Evolutionary conservation across 768 basidiomycete genomes (phyloP).

Genomic region (Mycena chlorophos): DNA sequence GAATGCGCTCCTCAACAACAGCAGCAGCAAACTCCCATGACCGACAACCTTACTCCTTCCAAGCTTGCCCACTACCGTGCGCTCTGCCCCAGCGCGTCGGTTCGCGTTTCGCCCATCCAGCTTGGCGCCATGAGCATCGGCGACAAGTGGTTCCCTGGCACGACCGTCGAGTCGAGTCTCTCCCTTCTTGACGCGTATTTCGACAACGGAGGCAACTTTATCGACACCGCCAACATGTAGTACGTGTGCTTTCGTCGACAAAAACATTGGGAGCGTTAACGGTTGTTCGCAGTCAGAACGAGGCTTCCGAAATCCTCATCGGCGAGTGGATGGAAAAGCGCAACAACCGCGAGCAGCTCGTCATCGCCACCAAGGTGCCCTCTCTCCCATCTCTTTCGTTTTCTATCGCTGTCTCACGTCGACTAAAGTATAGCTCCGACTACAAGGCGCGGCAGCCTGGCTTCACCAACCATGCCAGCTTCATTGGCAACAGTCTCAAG

Average conservation of each 20-base stretch:
- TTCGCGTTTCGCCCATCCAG: slow-evolving; percentile 46
- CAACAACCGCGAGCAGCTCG: slow-evolving; percentile 47
- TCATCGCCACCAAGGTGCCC: slow-evolving; percentile 49
- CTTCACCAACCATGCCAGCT: slow-evolving; percentile 36
- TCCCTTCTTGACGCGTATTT: slow-evolving; percentile 46
- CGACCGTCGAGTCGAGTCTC: slow-evolving; percentile 41
- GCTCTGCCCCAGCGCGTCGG: slow-evolving; percentile 38
- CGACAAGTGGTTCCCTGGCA: slow-evolving; percentile 43
- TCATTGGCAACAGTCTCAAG: slow-evolving; percentile 50
- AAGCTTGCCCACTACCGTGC: slow-evolving; percentile 23
- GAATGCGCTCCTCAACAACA: neutral
- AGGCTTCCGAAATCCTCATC: slow-evolving; percentile 52
- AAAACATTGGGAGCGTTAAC: neutral
- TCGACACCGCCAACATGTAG: slow-evolving; percentile 32
- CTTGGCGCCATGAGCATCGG: slow-evolving; percentile 50
- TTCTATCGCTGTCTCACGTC: neutral
- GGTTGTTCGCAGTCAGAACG: slow-evolving; percentile 44
- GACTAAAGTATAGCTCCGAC: neutral
- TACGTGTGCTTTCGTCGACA: neutral
- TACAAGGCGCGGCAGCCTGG: slow-evolving; percentile 28
- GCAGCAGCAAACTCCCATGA: too few relatives aligned
- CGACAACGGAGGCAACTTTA: slow-evolving; percentile 45
- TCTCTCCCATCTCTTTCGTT: slow-evolving; percentile 35
- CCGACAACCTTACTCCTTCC: too few relatives aligned
- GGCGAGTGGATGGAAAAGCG: slow-evolving; percentile 53